Evolutionary conservation across 495 filamentous ascomycete species (phyloP).

Genomic region (Podospora sp.): DNA sequence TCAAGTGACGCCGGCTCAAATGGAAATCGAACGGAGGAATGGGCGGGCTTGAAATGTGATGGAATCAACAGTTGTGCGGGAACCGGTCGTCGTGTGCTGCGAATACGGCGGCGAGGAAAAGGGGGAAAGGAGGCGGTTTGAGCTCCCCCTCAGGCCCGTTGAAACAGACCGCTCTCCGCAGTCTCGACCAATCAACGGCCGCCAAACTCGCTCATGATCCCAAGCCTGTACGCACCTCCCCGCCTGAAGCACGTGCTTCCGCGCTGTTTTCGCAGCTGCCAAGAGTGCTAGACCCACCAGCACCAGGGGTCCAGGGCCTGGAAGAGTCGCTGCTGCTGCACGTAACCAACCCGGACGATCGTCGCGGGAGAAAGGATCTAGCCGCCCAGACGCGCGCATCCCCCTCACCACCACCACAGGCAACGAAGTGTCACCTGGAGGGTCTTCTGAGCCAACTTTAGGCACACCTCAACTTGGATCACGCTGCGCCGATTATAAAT

Average conservation of each 20-base stretch:
- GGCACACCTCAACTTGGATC: background rate
- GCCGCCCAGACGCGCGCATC: too few species aligned
- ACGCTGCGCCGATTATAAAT: background rate
- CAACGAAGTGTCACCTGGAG: background rate
- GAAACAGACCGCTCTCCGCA: constrained; percentile 1
- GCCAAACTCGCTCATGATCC: background rate
- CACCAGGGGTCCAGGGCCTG: background rate
- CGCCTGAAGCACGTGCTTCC: constrained; percentile 13
- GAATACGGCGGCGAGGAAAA: background rate
- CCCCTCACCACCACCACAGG: background rate
- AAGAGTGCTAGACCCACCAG: background rate
- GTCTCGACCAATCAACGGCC: background rate
- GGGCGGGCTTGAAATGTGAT: background rate
- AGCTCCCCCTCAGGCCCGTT: too few species aligned
- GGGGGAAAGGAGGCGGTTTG: constrained; percentile 3
- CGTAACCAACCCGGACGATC: constrained; percentile 5
- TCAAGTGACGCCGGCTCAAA: background rate
- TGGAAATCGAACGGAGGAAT: background rate
- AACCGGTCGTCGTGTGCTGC: background rate
- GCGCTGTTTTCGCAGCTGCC: constrained; percentile 11
- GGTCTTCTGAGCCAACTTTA: background rate
- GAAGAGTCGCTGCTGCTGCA: background rate
- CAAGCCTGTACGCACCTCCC: constrained; percentile 1
- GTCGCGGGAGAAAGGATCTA: too few species aligned
- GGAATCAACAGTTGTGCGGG: background rate